Evolutionary conservation across 805 yeast genomes (phyloP), one percentile per base, ranked within the genome.

Genomic region (Wickerhamomyces hampshirensis): DNA sequence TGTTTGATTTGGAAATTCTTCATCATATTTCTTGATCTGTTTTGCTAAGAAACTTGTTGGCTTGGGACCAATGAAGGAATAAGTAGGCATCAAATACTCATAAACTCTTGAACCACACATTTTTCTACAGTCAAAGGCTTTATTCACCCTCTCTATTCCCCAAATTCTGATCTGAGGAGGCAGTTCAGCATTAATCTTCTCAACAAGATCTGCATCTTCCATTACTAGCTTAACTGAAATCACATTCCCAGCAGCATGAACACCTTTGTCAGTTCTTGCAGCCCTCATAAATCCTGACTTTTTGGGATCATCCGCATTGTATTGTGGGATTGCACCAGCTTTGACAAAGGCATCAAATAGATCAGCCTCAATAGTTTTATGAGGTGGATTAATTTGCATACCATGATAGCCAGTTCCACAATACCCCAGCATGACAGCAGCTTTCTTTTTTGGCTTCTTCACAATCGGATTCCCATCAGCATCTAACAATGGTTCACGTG

Each of bases 321-420:
- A 93, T 40, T 77, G 75, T 1, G 95, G 83, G 38, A 89, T 75
- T 5, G 95, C 96, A 14, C 95, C 97, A 2, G 95, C 88, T 38
- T 73, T 73, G 52, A 86, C 71, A 55, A 91, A 76, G 0, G 97
- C 96, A 21, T 74, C 70, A 59, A 86, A 91, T 6, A 89, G 55
- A 33, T 85, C 96, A 11, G 89, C 93, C 62, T 89, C 98, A 46
- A 89, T 89, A 15, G 98, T 89, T 56, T 79, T 78, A 28, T 76
- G 76, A 14, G 89, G 94, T 2, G 95, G 94, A 56, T 88, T 89
- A 45, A 82, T 65, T 61, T 89, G 98, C 95, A 89, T 86, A 6
- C 98, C 98, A 59, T 85, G 93, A 62, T 89, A 89, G 0, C 97
- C 97, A 1, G 96, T 80, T 28, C 98, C 98, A 58, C 96, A 89